phyloP scores from a whole-genome alignment of 108 stramenopile species.

The Nitzschia sp. region DNA sequence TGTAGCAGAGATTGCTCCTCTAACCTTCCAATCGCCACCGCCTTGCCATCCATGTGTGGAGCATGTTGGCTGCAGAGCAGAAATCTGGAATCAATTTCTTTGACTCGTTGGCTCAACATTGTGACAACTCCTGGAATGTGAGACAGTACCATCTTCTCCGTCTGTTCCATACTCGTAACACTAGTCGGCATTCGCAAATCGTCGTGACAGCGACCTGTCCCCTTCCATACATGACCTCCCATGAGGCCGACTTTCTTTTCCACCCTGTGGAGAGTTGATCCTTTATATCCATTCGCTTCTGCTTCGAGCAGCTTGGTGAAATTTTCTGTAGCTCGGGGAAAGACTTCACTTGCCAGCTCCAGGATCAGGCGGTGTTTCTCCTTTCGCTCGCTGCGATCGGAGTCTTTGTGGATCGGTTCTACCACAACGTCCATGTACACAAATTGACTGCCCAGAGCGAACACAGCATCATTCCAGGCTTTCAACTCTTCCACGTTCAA shows the following conservation, averaged over 20 bases:
- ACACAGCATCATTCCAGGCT: conserved; percentile 68
- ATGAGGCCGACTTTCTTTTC: conserved; percentile 75
- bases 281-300: conserved; percentile 50
- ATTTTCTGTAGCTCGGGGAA: conserved; percentile 72
- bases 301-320: conserved; percentile 51
- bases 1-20: conserved; percentile 61
- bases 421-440: conserved; percentile 42
- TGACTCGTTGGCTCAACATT: conserved; percentile 74
- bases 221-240: conserved; percentile 65
- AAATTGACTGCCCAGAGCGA: conserved; percentile 42
- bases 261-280: conserved; percentile 62
- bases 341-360: conserved; percentile 66
- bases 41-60: conserved; percentile 85
- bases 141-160: conserved; percentile 47
- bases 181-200: conserved; percentile 24
- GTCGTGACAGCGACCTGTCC: conserved; percentile 38
- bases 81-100: conserved; percentile 82
- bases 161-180: conserved; percentile 29
- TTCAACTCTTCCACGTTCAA: conserved; percentile 55
- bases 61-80: conserved; percentile 61
- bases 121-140: conserved; percentile 66
- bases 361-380: conserved; percentile 49
- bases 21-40: conserved; percentile 81
- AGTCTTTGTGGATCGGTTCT: conserved; percentile 28
- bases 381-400: background rate